A percentile compares a stretch with the other conserved stretches of the same genome.
These are phyloP conservation scores for Trichophyton mentagrophytes DNA, from an alignment of 2,329 filamentous ascomycete species.

Conservation along the genomic window DNA sequence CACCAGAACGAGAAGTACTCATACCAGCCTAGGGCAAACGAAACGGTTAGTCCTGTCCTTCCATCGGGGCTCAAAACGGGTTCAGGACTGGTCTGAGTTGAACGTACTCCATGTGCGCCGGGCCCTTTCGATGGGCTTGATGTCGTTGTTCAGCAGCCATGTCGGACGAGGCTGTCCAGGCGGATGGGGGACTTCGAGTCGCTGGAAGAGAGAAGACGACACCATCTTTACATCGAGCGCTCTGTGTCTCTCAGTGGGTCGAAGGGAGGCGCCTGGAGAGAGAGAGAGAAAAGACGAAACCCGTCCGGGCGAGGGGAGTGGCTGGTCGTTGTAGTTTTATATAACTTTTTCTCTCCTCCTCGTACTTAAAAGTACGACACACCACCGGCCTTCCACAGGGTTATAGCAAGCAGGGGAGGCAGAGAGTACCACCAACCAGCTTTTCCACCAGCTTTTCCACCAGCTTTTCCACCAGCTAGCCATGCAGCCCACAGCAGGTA, in stretches of 20 bases:
- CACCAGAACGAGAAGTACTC: conserved; percentile 39
- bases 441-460: too few species aligned
- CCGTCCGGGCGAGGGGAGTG: background rate
- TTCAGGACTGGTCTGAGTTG: conserved; percentile 28
- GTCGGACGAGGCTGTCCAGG: background rate
- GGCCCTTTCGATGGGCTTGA: conserved; percentile 35
- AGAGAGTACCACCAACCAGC: too few species aligned
- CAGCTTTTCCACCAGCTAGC: too few species aligned
- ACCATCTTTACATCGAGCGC: background rate
- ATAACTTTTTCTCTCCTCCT: background rate
- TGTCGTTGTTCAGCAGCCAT: conserved; percentile 35
- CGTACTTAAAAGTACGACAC: background rate
- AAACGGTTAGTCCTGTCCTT: background rate
- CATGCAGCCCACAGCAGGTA: background rate
- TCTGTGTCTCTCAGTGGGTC: background rate
- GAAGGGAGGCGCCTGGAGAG: background rate
- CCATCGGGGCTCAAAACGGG: background rate
- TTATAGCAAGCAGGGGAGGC: too few species aligned
- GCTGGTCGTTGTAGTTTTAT: background rate
- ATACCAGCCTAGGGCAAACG: conserved; percentile 16
- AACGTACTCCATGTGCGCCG: conserved; percentile 34
- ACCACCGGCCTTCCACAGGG: background rate
- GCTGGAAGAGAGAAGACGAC: background rate
- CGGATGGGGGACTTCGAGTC: conserved; percentile 1
- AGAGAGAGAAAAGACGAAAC: background rate